Evolutionary conservation across 2,329 filamentous ascomycete genomes (phyloP).

Genomic region (Chaetomium olivaceum): DNA sequence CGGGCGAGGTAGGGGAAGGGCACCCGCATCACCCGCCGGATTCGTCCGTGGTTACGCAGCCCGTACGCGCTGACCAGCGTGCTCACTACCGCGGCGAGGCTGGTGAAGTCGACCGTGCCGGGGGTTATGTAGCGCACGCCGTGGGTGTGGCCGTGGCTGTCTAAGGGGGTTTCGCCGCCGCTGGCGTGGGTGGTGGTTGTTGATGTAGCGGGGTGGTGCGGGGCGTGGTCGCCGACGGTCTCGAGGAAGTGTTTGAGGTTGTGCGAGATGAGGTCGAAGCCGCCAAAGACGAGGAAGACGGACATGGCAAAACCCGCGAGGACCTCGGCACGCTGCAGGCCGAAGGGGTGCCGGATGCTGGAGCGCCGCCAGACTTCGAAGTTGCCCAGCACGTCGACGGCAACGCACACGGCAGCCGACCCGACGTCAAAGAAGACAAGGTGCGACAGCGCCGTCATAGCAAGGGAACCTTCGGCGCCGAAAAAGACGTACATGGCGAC

Average conservation of each 20-base stretch:
- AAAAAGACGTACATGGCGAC: conserved; percentile 85
- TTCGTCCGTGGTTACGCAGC: conserved; percentile 86
- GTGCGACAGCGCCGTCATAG: conserved; percentile 89
- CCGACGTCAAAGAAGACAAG: conserved; percentile 94
- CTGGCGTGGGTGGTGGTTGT: neutral
- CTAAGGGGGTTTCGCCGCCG: conserved; percentile 38
- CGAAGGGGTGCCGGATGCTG: conserved; percentile 91
- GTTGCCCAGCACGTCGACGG: conserved; percentile 89
- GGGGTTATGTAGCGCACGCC: conserved; percentile 56
- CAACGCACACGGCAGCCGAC: conserved; percentile 86
- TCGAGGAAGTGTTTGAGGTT: conserved; percentile 92
- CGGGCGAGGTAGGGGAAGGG: conserved; percentile 64
- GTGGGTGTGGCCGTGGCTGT: conserved; percentile 32
- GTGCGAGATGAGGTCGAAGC: conserved; percentile 91
- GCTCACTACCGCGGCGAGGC: conserved; percentile 76
- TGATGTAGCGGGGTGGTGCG: conserved; percentile 65
- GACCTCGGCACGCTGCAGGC: conserved; percentile 87
- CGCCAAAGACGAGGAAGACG: conserved; percentile 95
- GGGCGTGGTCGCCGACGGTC: conserved; percentile 57
- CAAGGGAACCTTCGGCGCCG: conserved; percentile 80
- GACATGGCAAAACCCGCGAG: conserved; percentile 95
- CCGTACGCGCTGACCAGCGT: conserved; percentile 85
- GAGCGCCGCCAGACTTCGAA: conserved; percentile 97
- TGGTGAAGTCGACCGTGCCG: conserved; percentile 78
- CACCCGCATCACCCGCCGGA: conserved; percentile 87